phyloP scores from a whole-genome alignment of 2,329 filamentous ascomycete genomes.

The Ceratocystis cacaofunesta region DNA sequence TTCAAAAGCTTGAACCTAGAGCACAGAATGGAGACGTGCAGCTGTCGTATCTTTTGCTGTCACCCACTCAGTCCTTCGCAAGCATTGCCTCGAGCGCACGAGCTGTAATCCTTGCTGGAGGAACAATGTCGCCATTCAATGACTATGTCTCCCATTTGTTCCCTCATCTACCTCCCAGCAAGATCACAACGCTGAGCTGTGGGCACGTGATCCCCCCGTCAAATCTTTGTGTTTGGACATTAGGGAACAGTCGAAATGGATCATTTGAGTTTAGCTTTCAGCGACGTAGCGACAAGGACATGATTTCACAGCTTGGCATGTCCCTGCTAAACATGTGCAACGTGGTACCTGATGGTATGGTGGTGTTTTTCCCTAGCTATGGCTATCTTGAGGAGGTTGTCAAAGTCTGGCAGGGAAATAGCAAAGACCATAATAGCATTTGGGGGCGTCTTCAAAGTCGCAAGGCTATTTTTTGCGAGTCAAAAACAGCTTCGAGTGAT shows the following conservation, averaged over 20 bases:
- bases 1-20: constrained; percentile 31
- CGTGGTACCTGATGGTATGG: constrained; percentile 71
- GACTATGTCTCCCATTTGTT: constrained; percentile 84
- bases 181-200: constrained; percentile 72
- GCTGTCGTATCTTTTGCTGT: constrained; percentile 75
- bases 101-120: constrained; percentile 80
- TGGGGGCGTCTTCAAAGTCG: constrained; percentile 43
- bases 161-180: constrained; percentile 47
- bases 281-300: constrained; percentile 51
- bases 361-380: constrained; percentile 94
- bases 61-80: constrained; percentile 81
- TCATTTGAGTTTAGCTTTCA: constrained; percentile 79
- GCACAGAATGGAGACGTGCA: constrained; percentile 32
- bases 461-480: constrained; percentile 50
- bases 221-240: constrained; percentile 65
- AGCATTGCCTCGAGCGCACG: constrained; percentile 72
- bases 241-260: constrained; percentile 29
- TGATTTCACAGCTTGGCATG: constrained; percentile 60
- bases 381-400: constrained; percentile 69
- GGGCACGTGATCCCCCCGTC: constrained; percentile 80
- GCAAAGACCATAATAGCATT: constrained; percentile 27
- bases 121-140: constrained; percentile 93
- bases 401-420: constrained; percentile 39
- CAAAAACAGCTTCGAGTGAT: constrained; percentile 44
- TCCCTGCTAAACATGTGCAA: constrained; percentile 57